Base-by-base conservation (phyloP, 108 stramenopile species). In the Skeletonema tropicum region DNA sequence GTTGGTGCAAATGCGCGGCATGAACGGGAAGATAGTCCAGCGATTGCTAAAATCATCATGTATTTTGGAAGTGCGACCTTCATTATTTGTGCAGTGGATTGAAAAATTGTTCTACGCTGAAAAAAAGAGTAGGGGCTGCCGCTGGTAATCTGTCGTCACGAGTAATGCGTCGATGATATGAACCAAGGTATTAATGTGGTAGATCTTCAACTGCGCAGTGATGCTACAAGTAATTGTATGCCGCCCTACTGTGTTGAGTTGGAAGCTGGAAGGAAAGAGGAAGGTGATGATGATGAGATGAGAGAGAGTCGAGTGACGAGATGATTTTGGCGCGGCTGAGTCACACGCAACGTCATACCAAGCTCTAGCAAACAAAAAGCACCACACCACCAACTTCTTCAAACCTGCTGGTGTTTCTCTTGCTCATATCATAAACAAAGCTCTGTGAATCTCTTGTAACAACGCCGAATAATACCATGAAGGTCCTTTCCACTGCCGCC, bases 401-500 rank as follows among this genome's bases (percentile, higher is more conserved):
- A n/a, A 45, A 5, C 42, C 33, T 35, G 33, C 33, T 35, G 33
- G 2, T n/a, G 15, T 5, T 45, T n/a, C n/a, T n/a, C n/a, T 3
- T 45, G 42, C 42, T 45, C 42, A 45, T n/a, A 45, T 45, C 42
- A 45, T n/a, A 45, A 39, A 39, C 35, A 13, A 12, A 12, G 2
- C 42, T 45, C 15, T 3, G 42, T 45, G 15, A 45, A 45, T 45
- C 42, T 45, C 42, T 45, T 15, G 15, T 23, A 55, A 21, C 52
- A 55, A 55, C 23, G 57, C 26, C 14, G 13, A 10, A 14, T 32
- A 64, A 38, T 19, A 70, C n/a, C 41, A 70, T 70, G 71, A 72
- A 72, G 41, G 71, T 79, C 31, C 71, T 71, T 32, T 57, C 76
- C 35, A 62, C 77, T 15, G 71, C 77, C 46, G 77, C 77, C 58